These are phyloP conservation scores for Fusarium sp. DNA, from an alignment of 2,329 filamentous ascomycete species.

Conservation along the genomic window DNA sequence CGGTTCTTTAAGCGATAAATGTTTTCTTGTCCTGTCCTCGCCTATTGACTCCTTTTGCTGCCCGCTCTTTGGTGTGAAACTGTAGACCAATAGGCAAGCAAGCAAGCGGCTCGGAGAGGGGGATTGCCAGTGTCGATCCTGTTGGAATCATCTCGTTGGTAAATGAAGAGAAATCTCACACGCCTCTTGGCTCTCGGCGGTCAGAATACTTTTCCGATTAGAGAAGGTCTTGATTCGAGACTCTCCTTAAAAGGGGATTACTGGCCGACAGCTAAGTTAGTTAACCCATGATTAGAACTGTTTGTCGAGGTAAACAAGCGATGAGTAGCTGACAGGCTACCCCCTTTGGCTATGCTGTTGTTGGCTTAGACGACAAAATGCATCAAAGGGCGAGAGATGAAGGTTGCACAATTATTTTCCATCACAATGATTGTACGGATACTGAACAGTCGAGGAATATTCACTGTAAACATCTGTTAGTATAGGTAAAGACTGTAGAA, in stretches of 20 bases:
- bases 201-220: constrained; percentile 28
- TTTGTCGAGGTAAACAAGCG: constrained; percentile 4
- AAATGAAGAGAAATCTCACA: constrained; percentile 37
- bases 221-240: constrained; percentile 24
- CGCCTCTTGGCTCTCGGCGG: constrained; percentile 33
- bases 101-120: constrained; percentile 8
- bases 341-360: not conserved
- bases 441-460: not conserved
- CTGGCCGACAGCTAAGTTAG: constrained; percentile 7
- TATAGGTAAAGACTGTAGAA: not conserved
- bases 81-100: not conserved
- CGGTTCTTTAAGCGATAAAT: constrained; percentile 1
- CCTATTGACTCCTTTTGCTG: not conserved
- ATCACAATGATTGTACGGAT: not conserved
- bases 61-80: constrained; percentile 1
- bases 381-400: not conserved
- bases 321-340: not conserved
- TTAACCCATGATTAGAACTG: not conserved
- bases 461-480: not conserved
- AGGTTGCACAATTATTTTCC: not conserved
- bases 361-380: not conserved
- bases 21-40: constrained; percentile 1
- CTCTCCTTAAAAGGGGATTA: constrained; percentile 5
- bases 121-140: constrained; percentile 39
- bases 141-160: constrained; percentile 29